Evolutionary conservation across 2,329 filamentous ascomycete genomes (phyloP).

Genomic region (Trichothecium roseum): DNA sequence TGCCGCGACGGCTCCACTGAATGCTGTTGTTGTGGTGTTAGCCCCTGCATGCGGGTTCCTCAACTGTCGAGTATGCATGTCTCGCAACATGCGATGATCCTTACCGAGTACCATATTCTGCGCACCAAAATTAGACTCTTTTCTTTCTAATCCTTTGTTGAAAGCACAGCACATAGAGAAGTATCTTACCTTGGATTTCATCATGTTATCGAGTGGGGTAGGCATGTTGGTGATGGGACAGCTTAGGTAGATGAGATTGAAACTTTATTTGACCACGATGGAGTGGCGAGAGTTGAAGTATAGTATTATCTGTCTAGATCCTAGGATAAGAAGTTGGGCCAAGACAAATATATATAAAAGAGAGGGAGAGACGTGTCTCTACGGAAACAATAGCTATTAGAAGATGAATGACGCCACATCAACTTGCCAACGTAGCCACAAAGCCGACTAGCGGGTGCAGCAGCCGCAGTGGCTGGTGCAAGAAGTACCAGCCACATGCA

Average conservation of each 20-base stretch:
- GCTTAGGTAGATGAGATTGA: background rate
- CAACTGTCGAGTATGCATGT: slow-evolving; percentile 1
- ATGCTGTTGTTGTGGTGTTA: slow-evolving; percentile 40
- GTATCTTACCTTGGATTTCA: slow-evolving; percentile 55
- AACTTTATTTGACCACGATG: too few species aligned
- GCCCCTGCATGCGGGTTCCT: background rate
- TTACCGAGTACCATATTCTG: slow-evolving; percentile 63
- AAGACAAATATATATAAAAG: too few species aligned
- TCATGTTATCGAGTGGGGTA: slow-evolving; percentile 55
- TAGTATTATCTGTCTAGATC: too few species aligned
- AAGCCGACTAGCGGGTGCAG: background rate
- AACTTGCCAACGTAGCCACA: too few species aligned
- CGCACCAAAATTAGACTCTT: slow-evolving; percentile 3
- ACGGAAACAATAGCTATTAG: too few species aligned
- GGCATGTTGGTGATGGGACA: slow-evolving; percentile 40
- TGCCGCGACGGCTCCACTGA: slow-evolving; percentile 71
- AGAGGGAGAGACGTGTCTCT: background rate
- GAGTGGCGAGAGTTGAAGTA: too few species aligned
- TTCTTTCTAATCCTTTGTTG: slow-evolving; percentile 6
- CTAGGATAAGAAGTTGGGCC: too few species aligned
- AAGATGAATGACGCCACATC: slow-evolving; percentile 4
- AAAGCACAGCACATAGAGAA: slow-evolving; percentile 3
- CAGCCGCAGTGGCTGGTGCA: too few species aligned
- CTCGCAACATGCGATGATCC: slow-evolving; percentile 2
- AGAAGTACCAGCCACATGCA: background rate